A percentile compares a stretch with the other conserved stretches of the same genome.
Conservation (phyloP, 2,329 filamentous ascomycete species). For the Colletotrichum cordylinicola region DNA sequence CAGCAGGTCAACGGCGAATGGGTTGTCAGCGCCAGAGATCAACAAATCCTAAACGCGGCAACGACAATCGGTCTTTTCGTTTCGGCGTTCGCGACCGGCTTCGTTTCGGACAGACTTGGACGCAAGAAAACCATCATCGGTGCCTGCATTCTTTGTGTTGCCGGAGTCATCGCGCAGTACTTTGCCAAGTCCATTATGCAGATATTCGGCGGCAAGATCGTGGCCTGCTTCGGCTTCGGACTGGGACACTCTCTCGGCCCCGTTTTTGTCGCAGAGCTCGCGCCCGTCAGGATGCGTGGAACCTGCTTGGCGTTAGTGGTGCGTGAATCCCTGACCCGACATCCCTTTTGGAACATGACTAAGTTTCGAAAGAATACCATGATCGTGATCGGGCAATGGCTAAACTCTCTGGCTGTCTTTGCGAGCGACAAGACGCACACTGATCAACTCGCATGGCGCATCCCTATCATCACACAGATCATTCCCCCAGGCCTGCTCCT, state of each 20-base stretch:
- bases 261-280: conserved; percentile 37
- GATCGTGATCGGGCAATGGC: conserved; percentile 34
- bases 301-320: conserved; percentile 31
- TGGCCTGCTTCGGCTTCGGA: conserved; percentile 33
- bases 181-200: conserved; percentile 23
- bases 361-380: conserved; percentile 29
- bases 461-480: conserved; percentile 35
- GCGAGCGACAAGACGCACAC: conserved; percentile 14
- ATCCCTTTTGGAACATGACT: not conserved
- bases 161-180: conserved; percentile 30
- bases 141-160: conserved; percentile 20
- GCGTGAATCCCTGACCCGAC: not conserved
- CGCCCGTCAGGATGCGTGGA: conserved; percentile 34
- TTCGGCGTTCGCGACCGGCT: conserved; percentile 32
- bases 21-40: conserved; percentile 29
- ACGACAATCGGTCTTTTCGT: conserved; percentile 33
- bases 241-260: conserved; percentile 35
- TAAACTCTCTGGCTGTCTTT: conserved; percentile 18
- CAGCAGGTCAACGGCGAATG: conserved; percentile 20
- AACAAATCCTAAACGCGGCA: conserved; percentile 34
- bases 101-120: conserved; percentile 30
- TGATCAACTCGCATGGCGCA: conserved; percentile 31
- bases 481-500: conserved; percentile 29
- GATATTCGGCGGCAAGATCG: conserved; percentile 34
- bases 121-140: conserved; percentile 29